Evolutionary conservation across 2,329 filamentous ascomycete genomes (phyloP).

Genomic region (Cladophialophora yegresii): DNA sequence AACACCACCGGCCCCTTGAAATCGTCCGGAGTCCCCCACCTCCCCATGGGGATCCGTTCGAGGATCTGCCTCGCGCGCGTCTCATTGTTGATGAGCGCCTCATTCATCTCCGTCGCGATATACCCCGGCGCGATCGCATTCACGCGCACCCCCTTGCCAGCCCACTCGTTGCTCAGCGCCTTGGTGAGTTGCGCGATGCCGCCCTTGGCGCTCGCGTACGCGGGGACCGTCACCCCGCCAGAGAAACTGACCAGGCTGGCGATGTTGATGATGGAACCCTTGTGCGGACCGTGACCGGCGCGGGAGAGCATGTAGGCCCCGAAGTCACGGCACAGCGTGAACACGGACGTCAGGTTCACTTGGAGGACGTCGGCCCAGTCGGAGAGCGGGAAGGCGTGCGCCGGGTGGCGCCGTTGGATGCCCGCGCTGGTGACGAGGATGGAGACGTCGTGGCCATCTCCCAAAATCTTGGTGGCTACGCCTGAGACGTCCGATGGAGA

Average conservation of each 20-base stretch:
- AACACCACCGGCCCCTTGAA: slow-evolving; percentile 55
- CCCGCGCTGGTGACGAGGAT: slow-evolving; percentile 86
- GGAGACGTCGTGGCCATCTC: slow-evolving; percentile 60
- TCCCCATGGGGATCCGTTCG: slow-evolving; percentile 76
- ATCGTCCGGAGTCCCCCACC: slow-evolving; percentile 69
- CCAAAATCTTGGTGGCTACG: slow-evolving; percentile 45
- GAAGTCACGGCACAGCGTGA: slow-evolving; percentile 73
- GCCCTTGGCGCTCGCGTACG: slow-evolving; percentile 83
- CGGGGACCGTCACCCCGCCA: slow-evolving; percentile 83
- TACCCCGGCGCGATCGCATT: slow-evolving; percentile 91
- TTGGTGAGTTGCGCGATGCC: slow-evolving; percentile 84
- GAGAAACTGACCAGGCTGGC: slow-evolving; percentile 80
- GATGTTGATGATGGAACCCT: slow-evolving; percentile 71
- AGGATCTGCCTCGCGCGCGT: slow-evolving; percentile 72
- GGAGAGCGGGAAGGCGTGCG: slow-evolving; percentile 70
- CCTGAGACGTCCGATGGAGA: slow-evolving; percentile 45
- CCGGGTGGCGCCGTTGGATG: slow-evolving; percentile 76
- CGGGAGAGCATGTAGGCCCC: slow-evolving; percentile 75
- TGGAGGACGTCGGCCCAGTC: slow-evolving; percentile 83
- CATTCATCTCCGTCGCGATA: slow-evolving; percentile 90
- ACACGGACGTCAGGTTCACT: slow-evolving; percentile 82
- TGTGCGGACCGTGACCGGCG: slow-evolving; percentile 37
- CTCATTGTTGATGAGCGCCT: slow-evolving; percentile 72
- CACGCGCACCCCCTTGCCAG: slow-evolving; percentile 71
- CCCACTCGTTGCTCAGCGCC: slow-evolving; percentile 84